Conservation (phyloP, 2,329 filamentous ascomycete genomes). For the Diplodia seriata region DNA sequence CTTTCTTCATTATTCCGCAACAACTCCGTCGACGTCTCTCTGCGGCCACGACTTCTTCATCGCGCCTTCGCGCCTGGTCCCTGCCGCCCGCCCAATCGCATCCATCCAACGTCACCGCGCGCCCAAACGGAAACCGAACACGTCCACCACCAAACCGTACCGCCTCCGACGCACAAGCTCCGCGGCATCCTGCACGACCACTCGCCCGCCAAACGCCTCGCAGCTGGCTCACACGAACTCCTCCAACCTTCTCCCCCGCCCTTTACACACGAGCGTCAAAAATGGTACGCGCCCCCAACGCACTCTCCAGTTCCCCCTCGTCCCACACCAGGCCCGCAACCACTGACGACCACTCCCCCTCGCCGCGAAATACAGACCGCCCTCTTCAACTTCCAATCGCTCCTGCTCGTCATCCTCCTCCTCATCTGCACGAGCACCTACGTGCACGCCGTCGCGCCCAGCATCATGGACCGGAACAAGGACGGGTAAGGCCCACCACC, state of each 20-base stretch:
- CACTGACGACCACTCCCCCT: neutral
- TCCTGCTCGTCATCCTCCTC: conserved; percentile 91
- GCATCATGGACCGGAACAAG: conserved; percentile 91
- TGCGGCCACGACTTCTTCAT: neutral
- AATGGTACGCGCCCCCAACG: neutral
- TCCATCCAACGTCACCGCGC: conserved; percentile 13
- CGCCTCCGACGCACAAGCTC: neutral
- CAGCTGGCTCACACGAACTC: neutral
- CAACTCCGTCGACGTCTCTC: no score
- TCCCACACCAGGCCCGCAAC: neutral
- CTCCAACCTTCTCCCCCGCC: neutral
- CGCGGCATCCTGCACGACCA: neutral
- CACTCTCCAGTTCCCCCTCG: neutral
- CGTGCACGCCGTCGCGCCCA: conserved; percentile 85
- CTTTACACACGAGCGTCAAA: neutral
- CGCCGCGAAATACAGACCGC: conserved; percentile 69
- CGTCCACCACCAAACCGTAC: conserved; percentile 2
- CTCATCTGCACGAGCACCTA: conserved; percentile 97
- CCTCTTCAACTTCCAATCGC: conserved; percentile 98
- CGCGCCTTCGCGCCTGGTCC: neutral
- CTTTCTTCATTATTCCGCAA: neutral
- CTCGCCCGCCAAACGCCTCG: neutral
- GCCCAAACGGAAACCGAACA: neutral
- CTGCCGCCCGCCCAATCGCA: neutral
- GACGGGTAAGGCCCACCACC: conserved; percentile 68